A percentile compares a stretch with the other conserved stretches of the same genome.
Conservation (phyloP, 306 rosid species). For the Delonix regia region DNA sequence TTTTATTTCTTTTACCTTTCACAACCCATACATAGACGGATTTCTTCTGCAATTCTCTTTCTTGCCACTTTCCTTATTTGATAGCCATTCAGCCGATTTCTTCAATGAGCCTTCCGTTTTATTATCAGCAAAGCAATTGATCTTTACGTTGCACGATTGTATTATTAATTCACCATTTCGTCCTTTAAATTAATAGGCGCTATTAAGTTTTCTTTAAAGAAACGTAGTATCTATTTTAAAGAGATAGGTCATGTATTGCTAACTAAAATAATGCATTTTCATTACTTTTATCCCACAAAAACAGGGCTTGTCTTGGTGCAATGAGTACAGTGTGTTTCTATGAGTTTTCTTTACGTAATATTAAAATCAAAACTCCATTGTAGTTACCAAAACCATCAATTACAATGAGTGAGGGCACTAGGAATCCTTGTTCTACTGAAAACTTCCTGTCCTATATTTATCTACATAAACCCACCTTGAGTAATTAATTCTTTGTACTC, state of each 20-base stretch:
- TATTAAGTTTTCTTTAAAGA: neutral
- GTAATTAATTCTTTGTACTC: no score
- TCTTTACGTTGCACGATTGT: neutral
- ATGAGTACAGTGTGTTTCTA: neutral
- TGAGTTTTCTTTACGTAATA: conserved; percentile 3
- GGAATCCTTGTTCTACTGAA: neutral
- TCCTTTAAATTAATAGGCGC: neutral
- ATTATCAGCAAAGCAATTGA: neutral
- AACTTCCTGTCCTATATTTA: no score
- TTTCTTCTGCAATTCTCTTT: no score
- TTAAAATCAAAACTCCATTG: neutral
- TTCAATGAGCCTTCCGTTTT: neutral
- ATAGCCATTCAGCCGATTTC: neutral
- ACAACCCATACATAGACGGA: neutral
- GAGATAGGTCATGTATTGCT: neutral
- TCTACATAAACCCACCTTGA: no score
- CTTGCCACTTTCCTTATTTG: no score
- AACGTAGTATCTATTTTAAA: neutral
- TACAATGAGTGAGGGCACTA: conserved; percentile 41
- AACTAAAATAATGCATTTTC: no score
- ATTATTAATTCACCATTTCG: neutral
- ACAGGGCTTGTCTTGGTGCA: neutral
- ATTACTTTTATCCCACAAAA: neutral
- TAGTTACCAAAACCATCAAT: neutral
- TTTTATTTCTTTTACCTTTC: neutral